Evolutionary conservation across 164 flowering plant species (phyloP).

Genomic region (Umbellularia californica): DNA sequence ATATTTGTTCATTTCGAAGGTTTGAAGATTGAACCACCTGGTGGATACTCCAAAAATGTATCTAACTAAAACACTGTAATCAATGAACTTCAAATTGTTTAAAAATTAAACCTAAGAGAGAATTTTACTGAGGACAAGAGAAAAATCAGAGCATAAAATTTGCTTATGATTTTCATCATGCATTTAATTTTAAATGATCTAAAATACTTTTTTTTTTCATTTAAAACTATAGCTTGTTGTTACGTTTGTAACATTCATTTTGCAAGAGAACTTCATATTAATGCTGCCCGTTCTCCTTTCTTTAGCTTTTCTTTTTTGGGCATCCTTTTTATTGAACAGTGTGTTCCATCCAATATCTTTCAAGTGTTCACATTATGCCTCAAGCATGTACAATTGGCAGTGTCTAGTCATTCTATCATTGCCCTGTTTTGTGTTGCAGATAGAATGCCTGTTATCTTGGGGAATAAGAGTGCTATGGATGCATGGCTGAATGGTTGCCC

Average conservation of each 20-base stretch:
- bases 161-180: background rate
- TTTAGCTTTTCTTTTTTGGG: background rate
- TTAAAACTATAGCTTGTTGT: background rate
- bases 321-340: background rate
- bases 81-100: too few species aligned
- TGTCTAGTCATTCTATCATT: background rate
- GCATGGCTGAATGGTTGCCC: constrained; percentile 63
- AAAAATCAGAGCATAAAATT: background rate
- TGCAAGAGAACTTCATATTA: too few species aligned
- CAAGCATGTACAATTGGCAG: background rate
- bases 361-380: background rate
- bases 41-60: background rate
- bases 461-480: constrained; percentile 53
- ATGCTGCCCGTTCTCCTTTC: background rate
- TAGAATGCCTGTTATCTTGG: constrained; percentile 94
- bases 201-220: too few species aligned
- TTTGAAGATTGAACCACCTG: too few species aligned
- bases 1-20: too few species aligned
- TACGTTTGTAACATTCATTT: background rate
- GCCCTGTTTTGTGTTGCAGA: constrained; percentile 32
- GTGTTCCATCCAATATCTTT: background rate
- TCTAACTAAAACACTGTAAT: background rate
- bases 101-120: background rate
- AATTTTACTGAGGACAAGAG: background rate
- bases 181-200: too few species aligned